Evolutionary conservation across 768 basidiomycete genomes (phyloP), one percentile per base, ranked within the genome.

Genomic region (Pleurotus giganteus): DNA sequence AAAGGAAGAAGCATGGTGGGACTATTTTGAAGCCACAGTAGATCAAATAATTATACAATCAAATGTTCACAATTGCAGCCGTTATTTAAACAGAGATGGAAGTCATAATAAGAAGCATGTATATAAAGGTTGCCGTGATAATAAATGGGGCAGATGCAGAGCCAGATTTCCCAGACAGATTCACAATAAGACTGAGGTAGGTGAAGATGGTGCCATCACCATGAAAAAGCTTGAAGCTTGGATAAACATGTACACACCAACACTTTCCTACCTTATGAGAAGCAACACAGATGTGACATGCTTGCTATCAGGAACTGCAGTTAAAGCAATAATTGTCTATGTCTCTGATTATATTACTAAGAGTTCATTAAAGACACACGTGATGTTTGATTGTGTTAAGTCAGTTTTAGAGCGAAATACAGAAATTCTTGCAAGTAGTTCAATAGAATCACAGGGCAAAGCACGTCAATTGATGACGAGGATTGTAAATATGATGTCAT

Each of bases 251-350:
- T 42, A 44, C 17, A 52, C 50, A 1, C 50, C 50, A 5, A 6
- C 27, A 24, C 17, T 52, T 9, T 21, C 50, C 5, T 52, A 52
- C 31, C 34, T 71, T 7, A 21, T 71, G 4, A 39, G 70, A 5
- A 72, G 68, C 45, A 74, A 75, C 52, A 66, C 72, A 21, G 70
- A 76, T 61, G 63, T 67, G 1, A 69, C 65, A 0, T 63, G 60
- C 55, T 50, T 73, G n/a, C 43, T 60, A 9, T 73, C 71, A 24
- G 71, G 74, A 4, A 74, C 73, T n/a, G 65, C 68, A 1, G 61
- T 76, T 0, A 71, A 70, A 13, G 39, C 39, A 15, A 17, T 54
- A 4, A 44, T 54, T 1, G 24, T 29, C 8, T 41, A 41, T 42
- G 39, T 54, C 3, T 61, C 68, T 15, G 67, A 71, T 41, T 71